These are phyloP conservation scores for Trypanosoma melophagium DNA, from an alignment of 208 protist genomes.

Conservation along the genomic window DNA sequence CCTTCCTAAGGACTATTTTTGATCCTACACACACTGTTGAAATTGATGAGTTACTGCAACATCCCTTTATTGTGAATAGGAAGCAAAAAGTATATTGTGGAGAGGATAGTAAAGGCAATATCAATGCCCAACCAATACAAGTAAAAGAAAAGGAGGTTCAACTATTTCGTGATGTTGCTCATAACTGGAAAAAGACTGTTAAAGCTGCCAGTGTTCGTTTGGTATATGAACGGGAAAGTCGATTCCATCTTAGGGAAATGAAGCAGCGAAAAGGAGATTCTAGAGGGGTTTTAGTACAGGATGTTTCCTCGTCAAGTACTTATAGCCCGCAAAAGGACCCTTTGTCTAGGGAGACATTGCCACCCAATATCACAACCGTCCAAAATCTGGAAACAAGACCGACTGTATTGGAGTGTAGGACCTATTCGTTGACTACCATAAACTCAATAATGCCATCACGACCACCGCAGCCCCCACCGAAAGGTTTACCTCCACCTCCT, in stretches of 20 bases:
- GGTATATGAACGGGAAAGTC: not conserved
- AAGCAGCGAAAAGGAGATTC: slow-evolving; percentile 1
- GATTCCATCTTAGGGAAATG: slow-evolving; percentile 17
- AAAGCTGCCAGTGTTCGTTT: slow-evolving; percentile 10
- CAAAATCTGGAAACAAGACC: no score
- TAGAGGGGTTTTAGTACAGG: not conserved
- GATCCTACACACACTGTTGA: not conserved
- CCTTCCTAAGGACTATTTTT: slow-evolving; percentile 15
- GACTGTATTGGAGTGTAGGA: no score
- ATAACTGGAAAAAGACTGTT: slow-evolving; percentile 11
- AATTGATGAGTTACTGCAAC: slow-evolving; percentile 8
- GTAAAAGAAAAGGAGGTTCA: slow-evolving; percentile 21
- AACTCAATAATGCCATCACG: not conserved
- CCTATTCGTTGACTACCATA: no score
- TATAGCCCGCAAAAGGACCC: no score
- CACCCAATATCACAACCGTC: no score
- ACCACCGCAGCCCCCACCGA: slow-evolving; percentile 1
- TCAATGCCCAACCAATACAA: not conserved
- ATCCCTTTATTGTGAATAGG: slow-evolving; percentile 10
- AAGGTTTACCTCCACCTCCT: not conserved
- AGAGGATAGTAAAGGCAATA: not conserved
- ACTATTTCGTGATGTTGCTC: slow-evolving; percentile 20
- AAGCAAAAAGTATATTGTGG: not conserved
- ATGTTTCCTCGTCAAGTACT: not conserved
- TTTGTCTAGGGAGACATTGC: no score